Percentiles rank a stretch among this genome's conserved stretches.
These are phyloP conservation scores for Chaetomidium leptoderma DNA, from an alignment of 495 filamentous ascomycete species.

Conservation along the genomic window DNA sequence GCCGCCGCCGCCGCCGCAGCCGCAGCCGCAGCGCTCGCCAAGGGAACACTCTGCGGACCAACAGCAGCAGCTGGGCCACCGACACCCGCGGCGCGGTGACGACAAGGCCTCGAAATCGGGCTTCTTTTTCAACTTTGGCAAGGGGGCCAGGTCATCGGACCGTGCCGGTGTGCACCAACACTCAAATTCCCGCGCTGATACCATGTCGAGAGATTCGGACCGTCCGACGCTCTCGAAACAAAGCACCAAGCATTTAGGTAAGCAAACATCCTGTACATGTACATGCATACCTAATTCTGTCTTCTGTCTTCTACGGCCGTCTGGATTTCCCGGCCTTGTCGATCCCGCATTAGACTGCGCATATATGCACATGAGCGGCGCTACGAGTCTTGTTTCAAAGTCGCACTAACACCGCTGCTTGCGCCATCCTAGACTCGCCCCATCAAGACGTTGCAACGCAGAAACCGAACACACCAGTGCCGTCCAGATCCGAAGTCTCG, in stretches of 20 bases:
- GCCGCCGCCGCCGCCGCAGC: too few relatives aligned
- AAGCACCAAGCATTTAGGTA: constrained; percentile 46
- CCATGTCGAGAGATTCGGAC: constrained; percentile 43
- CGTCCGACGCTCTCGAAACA: constrained; percentile 39
- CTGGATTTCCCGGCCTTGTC: not conserved
- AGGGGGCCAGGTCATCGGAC: constrained; percentile 38
- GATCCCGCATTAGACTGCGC: not conserved
- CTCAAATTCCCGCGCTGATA: constrained; percentile 37
- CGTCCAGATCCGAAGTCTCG: constrained; percentile 45
- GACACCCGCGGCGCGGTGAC: constrained; percentile 31
- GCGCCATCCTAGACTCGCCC: constrained; percentile 34
- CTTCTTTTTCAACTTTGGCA: constrained; percentile 47
- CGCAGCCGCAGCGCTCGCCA: constrained; percentile 24
- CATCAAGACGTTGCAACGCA: constrained; percentile 37
- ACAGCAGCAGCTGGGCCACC: constrained; percentile 25
- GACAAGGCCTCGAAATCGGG: constrained; percentile 36
- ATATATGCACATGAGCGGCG: not conserved
- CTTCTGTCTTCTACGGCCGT: not conserved
- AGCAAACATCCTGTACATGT: constrained; percentile 22
- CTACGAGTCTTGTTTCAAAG: constrained; percentile 18
- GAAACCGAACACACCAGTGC: constrained; percentile 32
- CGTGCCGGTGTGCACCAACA: constrained; percentile 36
- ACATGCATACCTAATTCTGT: too few relatives aligned
- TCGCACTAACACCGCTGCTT: constrained; percentile 16
- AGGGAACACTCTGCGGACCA: constrained; percentile 19